phyloP scores from a whole-genome alignment of 768 basidiomycete genomes.

The Chalciporus piperatus region DNA sequence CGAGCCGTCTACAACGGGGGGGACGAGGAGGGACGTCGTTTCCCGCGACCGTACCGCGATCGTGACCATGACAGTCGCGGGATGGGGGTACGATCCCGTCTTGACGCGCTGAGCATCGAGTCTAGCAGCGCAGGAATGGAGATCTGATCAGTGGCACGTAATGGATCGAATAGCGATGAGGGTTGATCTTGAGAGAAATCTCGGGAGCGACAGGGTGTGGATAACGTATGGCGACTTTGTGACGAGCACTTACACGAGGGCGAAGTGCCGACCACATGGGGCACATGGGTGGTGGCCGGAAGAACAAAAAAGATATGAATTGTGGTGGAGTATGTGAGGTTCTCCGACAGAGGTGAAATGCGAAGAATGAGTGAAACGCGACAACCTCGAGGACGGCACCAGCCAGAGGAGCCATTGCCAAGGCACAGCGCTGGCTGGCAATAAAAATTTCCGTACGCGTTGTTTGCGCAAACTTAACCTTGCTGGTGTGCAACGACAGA shows the following conservation, averaged over 20 bases:
- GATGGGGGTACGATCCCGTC: slow-evolving; percentile 14
- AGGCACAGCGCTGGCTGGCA: slow-evolving; percentile 23
- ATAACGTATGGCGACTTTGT: neutral
- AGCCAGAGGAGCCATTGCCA: slow-evolving; percentile 7
- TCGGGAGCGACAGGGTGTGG: slow-evolving; percentile 24
- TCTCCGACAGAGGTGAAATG: neutral
- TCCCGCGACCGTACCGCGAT: slow-evolving; percentile 30
- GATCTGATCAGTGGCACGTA: slow-evolving; percentile 13
- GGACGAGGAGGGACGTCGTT: slow-evolving; percentile 3
- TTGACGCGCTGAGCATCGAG: slow-evolving; percentile 4
- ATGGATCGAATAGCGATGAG: slow-evolving; percentile 18
- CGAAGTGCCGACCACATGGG: slow-evolving; percentile 1
- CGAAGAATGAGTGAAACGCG: slow-evolving; percentile 25
- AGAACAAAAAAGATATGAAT: neutral
- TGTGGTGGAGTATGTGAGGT: neutral
- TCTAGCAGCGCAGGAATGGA: neutral
- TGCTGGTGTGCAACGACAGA: slow-evolving; percentile 18
- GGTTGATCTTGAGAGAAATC: slow-evolving; percentile 14
- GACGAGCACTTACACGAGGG: neutral
- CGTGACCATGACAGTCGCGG: slow-evolving; percentile 11
- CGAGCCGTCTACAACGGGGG: neutral
- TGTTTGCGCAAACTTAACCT: slow-evolving; percentile 32
- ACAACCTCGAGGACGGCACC: slow-evolving; percentile 34
- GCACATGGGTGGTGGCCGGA: neutral
- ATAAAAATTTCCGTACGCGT: slow-evolving; percentile 29